A percentile compares a stretch with the other conserved stretches of the same genome.
These are phyloP conservation scores for Alisma plantagoaquatica DNA, from an alignment of 106 monocot species.

Conservation along the genomic window DNA sequence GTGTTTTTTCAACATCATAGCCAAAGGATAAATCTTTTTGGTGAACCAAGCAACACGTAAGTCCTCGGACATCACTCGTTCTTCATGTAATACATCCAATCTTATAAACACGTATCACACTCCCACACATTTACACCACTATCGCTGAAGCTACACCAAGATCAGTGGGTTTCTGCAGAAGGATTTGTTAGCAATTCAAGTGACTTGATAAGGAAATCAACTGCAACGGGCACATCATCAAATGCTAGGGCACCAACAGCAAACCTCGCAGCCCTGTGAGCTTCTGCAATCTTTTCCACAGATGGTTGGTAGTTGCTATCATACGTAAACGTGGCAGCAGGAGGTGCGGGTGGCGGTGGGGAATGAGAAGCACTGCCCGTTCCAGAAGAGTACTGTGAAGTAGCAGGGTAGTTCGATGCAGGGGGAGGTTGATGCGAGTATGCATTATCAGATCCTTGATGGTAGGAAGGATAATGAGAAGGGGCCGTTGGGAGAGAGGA, in stretches of 20 bases:
- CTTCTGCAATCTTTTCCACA: conserved; percentile 62
- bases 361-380: conserved; percentile 8
- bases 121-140: too few relatives aligned
- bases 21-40: too few relatives aligned
- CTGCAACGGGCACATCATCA: conserved; percentile 61
- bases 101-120: too few relatives aligned
- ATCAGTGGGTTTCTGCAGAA: conserved; percentile 40
- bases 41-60: too few relatives aligned
- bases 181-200: conserved; percentile 68
- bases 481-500: conserved; percentile 37
- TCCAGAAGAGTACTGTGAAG: conserved; percentile 9
- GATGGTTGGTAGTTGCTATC: conserved; percentile 59
- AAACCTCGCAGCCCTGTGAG: conserved; percentile 68
- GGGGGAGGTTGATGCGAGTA: conserved; percentile 17
- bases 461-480: conserved; percentile 31
- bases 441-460: conserved; percentile 25
- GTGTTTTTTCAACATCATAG: too few relatives aligned
- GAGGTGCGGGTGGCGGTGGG: conserved; percentile 8
- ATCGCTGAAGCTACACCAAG: too few relatives aligned
- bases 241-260: conserved; percentile 79
- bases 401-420: conserved; percentile 6
- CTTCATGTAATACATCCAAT: too few relatives aligned
- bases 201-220: conserved; percentile 44
- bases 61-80: too few relatives aligned
- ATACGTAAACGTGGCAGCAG: conserved; percentile 30